Percentiles rank a stretch among this genome's conserved stretches.
phyloP scores from a whole-genome alignment of 2,329 filamentous ascomycete species.

The Microcera coccophila region DNA sequence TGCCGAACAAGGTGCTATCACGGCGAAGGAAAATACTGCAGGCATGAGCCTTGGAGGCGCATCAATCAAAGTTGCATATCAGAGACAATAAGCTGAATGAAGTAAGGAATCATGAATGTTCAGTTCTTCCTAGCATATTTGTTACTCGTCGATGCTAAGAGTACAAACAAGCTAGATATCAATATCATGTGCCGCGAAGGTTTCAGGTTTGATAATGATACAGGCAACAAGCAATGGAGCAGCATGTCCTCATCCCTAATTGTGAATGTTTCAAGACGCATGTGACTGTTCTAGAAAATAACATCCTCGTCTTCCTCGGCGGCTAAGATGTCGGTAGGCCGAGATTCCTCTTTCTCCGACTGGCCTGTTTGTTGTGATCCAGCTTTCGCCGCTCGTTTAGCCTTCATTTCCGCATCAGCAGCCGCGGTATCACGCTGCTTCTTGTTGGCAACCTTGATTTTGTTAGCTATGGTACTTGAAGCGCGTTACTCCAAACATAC shows the following conservation, averaged over 20 bases:
- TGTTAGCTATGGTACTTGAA: constrained; percentile 7
- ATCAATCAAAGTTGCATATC: constrained; percentile 92
- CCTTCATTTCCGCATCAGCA: constrained; percentile 70
- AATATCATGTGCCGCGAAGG: not conserved
- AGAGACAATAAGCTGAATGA: constrained; percentile 67
- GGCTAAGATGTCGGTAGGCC: constrained; percentile 62
- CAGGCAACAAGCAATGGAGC: not conserved
- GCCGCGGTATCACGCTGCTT: constrained; percentile 74
- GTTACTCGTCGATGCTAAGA: too few species aligned
- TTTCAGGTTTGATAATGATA: not conserved
- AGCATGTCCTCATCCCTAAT: not conserved
- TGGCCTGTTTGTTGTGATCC: constrained; percentile 25
- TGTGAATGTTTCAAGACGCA: not conserved
- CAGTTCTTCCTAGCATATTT: not conserved
- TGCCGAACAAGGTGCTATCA: constrained; percentile 80
- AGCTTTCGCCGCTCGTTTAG: constrained; percentile 57
- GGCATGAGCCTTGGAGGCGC: constrained; percentile 76
- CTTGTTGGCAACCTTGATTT: constrained; percentile 64
- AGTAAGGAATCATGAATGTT: not conserved
- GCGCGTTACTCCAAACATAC: constrained; percentile 17
- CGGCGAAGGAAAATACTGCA: constrained; percentile 87
- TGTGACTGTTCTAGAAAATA: constrained; percentile 62
- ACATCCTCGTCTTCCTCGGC: constrained; percentile 79
- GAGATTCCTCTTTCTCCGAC: constrained; percentile 35
- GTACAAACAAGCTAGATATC: too few species aligned